A percentile compares a stretch with the other conserved stretches of the same genome.
phyloP scores from a whole-genome alignment of 2,329 filamentous ascomycete species.

The Xylaria sp. region DNA sequence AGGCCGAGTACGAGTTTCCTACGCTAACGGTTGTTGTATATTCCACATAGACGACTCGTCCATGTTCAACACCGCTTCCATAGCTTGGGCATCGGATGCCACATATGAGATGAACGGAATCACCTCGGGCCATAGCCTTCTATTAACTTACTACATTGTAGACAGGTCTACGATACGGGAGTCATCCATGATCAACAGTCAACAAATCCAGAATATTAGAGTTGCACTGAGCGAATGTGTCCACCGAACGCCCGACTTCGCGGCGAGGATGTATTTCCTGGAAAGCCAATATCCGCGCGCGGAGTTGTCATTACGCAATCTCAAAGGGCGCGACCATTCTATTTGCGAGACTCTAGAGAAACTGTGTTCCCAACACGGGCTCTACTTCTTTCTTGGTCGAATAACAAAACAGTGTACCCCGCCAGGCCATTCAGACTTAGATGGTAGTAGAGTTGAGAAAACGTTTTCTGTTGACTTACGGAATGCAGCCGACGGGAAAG shows the following conservation, averaged over 20 bases:
- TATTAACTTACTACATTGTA: not conserved
- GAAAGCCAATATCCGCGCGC: not conserved
- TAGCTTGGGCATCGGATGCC: not conserved
- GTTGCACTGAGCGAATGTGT: not conserved
- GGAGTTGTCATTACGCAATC: fast-evolving
- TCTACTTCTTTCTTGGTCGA: not conserved
- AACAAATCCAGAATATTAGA: not conserved
- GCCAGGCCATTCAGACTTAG: not conserved
- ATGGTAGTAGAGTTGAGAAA: not conserved
- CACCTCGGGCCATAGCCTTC: not conserved
- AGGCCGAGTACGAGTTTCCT: not conserved
- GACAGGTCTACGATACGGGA: not conserved
- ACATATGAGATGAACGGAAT: not conserved
- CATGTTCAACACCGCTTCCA: not conserved
- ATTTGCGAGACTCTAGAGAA: not conserved
- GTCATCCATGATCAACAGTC: not conserved
- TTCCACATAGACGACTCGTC: not conserved
- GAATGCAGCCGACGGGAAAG: not conserved
- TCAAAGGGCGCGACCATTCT: not conserved
- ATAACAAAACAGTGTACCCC: not conserved
- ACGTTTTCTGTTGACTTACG: not conserved
- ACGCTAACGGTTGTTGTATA: not conserved
- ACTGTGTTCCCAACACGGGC: not conserved
- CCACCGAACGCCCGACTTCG: not conserved
- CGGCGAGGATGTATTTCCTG: not conserved